Conservation (phyloP, 371 early-diverging fungal genomes). For the Lichtheimia ornata region DNA sequence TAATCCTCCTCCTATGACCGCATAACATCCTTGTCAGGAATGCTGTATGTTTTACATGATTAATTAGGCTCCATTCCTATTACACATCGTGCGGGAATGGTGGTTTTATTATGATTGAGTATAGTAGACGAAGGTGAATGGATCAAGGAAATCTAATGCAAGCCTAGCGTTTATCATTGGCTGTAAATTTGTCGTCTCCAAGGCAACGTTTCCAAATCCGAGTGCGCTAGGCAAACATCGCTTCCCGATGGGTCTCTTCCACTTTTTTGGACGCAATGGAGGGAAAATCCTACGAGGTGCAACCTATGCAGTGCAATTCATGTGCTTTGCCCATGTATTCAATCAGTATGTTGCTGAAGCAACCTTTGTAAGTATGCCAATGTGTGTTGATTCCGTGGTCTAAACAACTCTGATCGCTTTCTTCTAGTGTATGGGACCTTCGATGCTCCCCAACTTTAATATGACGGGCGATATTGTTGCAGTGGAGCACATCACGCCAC, state of each 20-base stretch:
- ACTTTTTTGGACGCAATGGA: slow-evolving; percentile 16
- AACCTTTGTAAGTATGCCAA: slow-evolving; percentile 58
- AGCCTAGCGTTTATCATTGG: too few species aligned
- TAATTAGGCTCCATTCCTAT: too few species aligned
- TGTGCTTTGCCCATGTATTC: slow-evolving; percentile 62
- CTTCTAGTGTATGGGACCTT: slow-evolving; percentile 81
- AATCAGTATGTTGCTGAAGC: slow-evolving; percentile 68
- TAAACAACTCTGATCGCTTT: neutral
- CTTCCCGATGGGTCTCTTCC: slow-evolving; percentile 13
- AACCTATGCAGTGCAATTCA: slow-evolving; percentile 48
- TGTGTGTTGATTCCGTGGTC: neutral
- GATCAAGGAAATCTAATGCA: too few species aligned
- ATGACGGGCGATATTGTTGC: slow-evolving; percentile 68
- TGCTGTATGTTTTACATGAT: too few species aligned
- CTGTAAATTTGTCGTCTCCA: too few species aligned
- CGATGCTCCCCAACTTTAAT: slow-evolving; percentile 84
- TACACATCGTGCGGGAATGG: too few species aligned
- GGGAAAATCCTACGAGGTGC: slow-evolving; percentile 24
- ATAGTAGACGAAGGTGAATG: too few species aligned
- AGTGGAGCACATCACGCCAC: slow-evolving; percentile 64
- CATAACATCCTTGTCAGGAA: too few species aligned
- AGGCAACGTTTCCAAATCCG: too few species aligned
- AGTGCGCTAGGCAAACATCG: neutral
- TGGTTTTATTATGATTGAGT: too few species aligned
- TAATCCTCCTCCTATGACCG: too few species aligned